Conservation (phyloP, 2,329 filamentous ascomycete genomes). For the Drechslerella coelobrocha region DNA sequence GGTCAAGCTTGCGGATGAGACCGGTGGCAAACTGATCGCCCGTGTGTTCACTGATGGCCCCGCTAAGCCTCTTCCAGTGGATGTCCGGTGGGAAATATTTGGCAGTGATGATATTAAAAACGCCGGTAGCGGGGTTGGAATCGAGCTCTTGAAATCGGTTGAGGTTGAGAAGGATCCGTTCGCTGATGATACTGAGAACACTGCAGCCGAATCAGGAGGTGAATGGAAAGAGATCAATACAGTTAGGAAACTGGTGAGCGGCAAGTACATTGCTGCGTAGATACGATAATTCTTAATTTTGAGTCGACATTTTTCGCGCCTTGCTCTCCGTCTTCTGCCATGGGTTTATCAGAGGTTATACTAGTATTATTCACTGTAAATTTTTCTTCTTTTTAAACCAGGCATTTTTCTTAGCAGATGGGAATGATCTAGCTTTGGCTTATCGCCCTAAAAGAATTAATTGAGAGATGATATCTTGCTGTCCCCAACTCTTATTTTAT, state of each 20-base stretch:
- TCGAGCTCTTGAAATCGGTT: constrained; percentile 64
- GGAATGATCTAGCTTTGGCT: constrained; percentile 9
- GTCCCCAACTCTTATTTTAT: no score
- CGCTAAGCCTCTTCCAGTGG: constrained; percentile 76
- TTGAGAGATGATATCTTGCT: neutral
- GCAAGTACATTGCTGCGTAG: constrained; percentile 72
- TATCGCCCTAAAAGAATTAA: neutral
- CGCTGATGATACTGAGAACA: constrained; percentile 65
- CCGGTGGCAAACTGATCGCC: constrained; percentile 78
- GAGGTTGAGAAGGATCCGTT: constrained; percentile 70
- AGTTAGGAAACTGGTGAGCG: constrained; percentile 72
- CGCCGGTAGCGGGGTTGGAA: constrained; percentile 69
- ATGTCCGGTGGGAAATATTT: constrained; percentile 79
- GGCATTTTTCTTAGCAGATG: constrained; percentile 35
- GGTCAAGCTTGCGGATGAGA: constrained; percentile 68
- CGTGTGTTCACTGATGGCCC: constrained; percentile 77
- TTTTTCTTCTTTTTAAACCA: constrained; percentile 28
- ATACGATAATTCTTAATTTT: constrained; percentile 52
- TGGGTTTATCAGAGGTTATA: constrained; percentile 50
- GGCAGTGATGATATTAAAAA: constrained; percentile 61
- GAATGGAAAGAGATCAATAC: constrained; percentile 73
- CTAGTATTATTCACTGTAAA: constrained; percentile 43
- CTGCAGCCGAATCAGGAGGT: constrained; percentile 57
- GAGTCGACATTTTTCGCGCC: constrained; percentile 12
- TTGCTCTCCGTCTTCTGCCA: constrained; percentile 28